Conservation (phyloP, 805 yeast genomes). For the Kuraishia ogatae region DNA sequence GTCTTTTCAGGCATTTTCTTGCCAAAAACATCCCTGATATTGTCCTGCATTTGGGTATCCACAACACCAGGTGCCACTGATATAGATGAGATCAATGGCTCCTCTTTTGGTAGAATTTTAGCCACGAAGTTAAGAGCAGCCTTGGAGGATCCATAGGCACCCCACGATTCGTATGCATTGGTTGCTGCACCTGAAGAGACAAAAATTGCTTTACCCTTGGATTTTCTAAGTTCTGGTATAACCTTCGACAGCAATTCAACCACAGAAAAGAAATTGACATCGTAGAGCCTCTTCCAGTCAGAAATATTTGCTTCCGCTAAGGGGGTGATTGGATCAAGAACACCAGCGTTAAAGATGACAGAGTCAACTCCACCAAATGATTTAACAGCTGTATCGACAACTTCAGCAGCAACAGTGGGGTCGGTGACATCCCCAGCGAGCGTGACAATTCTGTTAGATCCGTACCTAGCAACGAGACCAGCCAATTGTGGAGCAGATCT, state of each 20-base stretch:
- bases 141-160: slow-evolving; percentile 79
- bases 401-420: slow-evolving; percentile 21
- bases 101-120: slow-evolving; percentile 59
- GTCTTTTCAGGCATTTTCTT: slow-evolving; percentile 52
- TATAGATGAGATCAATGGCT: slow-evolving; percentile 46
- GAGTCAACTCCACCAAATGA: slow-evolving; percentile 54
- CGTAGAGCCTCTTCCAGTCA: slow-evolving; percentile 58
- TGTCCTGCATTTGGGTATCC: slow-evolving; percentile 80
- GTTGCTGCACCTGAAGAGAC: slow-evolving; percentile 88
- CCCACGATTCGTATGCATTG: slow-evolving; percentile 67
- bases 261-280: slow-evolving; percentile 71
- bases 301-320: slow-evolving; percentile 42
- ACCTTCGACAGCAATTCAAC: slow-evolving; percentile 48
- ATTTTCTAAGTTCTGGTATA: slow-evolving; percentile 46
- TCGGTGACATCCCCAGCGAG: slow-evolving; percentile 57
- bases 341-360: slow-evolving; percentile 74
- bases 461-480: slow-evolving; percentile 33
- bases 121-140: slow-evolving; percentile 84
- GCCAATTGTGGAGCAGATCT: slow-evolving; percentile 45
- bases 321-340: slow-evolving; percentile 65
- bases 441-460: slow-evolving; percentile 37
- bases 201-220: slow-evolving; percentile 59
- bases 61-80: slow-evolving; percentile 95
- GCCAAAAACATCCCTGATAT: slow-evolving; percentile 61
- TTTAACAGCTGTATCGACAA: slow-evolving; percentile 35